Conservation (phyloP, 257 asterid species). For the Solanum tarijense region DNA sequence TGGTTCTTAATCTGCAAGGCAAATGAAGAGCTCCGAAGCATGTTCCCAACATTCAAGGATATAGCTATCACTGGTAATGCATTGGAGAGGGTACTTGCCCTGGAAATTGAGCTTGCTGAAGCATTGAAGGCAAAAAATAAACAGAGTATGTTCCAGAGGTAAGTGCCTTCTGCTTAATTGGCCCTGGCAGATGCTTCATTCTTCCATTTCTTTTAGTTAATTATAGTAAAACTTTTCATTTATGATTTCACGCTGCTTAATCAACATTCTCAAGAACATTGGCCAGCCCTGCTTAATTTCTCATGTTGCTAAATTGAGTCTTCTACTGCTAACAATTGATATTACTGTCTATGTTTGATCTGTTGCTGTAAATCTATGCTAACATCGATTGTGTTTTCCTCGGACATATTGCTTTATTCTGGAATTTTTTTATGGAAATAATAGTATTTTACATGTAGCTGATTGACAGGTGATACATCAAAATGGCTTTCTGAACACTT, state of each 20-base stretch:
- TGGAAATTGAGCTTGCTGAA: constrained; percentile 94
- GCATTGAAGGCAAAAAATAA: constrained; percentile 61
- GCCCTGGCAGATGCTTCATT: not conserved
- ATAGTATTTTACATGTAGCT: not conserved
- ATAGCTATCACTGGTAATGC: constrained; percentile 62
- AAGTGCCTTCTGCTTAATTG: not conserved
- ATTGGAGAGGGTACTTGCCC: constrained; percentile 76
- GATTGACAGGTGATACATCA: not conserved
- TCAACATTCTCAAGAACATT: not conserved
- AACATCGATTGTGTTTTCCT: not conserved
- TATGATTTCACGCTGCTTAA: not conserved
- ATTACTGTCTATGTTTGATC: not conserved
- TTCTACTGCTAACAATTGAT: not conserved
- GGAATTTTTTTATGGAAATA: not conserved
- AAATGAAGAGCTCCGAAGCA: constrained; percentile 74
- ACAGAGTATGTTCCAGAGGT: constrained; percentile 64
- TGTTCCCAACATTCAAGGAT: constrained; percentile 62
- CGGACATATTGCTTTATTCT: not conserved
- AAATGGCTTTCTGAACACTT: not conserved
- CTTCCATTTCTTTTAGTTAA: not conserved
- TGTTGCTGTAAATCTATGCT: not conserved
- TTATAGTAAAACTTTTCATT: not conserved
- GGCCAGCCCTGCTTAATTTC: not conserved
- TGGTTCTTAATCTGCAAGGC: constrained; percentile 30
- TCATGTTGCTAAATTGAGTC: not conserved